These are phyloP conservation scores for Myrica gale DNA, from an alignment of 306 rosid species.

Conservation along the genomic window DNA sequence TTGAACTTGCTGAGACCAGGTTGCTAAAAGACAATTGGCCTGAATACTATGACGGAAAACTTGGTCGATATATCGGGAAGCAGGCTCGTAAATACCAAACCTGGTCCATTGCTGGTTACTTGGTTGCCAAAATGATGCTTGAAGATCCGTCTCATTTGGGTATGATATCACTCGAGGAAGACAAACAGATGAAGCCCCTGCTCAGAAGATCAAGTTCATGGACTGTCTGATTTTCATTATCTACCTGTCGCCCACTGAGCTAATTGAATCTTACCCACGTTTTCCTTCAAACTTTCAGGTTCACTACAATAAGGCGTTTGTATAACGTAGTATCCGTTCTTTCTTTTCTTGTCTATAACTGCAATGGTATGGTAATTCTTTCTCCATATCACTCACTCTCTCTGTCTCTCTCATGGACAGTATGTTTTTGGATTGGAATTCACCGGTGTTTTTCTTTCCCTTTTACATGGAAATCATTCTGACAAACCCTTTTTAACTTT, in stretches of 20 bases:
- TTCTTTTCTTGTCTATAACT: neutral
- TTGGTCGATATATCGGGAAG: conserved; percentile 68
- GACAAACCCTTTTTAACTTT: neutral
- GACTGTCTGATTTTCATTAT: conserved; percentile 33
- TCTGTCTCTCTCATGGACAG: neutral
- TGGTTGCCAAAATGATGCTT: conserved; percentile 73
- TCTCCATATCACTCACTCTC: neutral
- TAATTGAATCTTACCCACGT: neutral
- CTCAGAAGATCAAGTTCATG: conserved; percentile 72
- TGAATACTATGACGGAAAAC: conserved; percentile 69
- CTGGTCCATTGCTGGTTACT: conserved; percentile 74
- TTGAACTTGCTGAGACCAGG: conserved; percentile 61
- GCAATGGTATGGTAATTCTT: neutral
- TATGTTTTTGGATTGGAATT: neutral
- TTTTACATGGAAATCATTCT: neutral
- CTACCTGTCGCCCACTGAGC: neutral
- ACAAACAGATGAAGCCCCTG: conserved; percentile 51
- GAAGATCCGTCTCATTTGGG: conserved; percentile 77
- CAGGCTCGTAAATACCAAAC: conserved; percentile 75
- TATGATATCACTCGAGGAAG: conserved; percentile 64
- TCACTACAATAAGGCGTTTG: neutral
- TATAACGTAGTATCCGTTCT: neutral
- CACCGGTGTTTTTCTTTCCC: neutral
- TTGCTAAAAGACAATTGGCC: conserved; percentile 73
- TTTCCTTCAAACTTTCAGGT: neutral